These are phyloP conservation scores for Capsicum baccatum DNA, from an alignment of 257 asterid species.

Conservation along the genomic window DNA sequence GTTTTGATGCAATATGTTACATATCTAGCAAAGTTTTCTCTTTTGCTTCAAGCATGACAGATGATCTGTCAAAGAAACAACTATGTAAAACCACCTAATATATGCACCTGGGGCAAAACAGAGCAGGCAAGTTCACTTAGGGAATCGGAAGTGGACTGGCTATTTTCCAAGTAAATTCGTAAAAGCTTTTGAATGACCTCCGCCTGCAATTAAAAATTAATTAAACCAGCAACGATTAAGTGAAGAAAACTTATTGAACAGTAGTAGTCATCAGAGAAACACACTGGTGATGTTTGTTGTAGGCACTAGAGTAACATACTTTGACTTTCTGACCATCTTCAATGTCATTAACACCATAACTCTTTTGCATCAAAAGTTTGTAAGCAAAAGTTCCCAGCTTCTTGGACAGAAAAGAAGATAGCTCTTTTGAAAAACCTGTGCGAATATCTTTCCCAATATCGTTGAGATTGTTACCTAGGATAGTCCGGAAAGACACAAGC, in stretches of 20 bases:
- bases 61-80: slow-evolving; percentile 28
- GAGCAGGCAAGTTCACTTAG: slow-evolving; percentile 75
- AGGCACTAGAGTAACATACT: slow-evolving; percentile 47
- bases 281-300: slow-evolving; percentile 20
- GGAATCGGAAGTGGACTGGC: slow-evolving; percentile 65
- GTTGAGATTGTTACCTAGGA: slow-evolving; percentile 42
- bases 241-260: slow-evolving; percentile 10
- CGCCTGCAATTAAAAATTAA: slow-evolving; percentile 56
- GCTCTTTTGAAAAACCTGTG: slow-evolving; percentile 51
- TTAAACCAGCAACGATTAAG: slow-evolving; percentile 6
- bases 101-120: slow-evolving; percentile 69
- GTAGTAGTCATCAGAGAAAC: slow-evolving; percentile 16
- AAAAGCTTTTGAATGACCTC: slow-evolving; percentile 81
- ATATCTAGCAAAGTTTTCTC: not conserved
- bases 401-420: slow-evolving; percentile 57
- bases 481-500: slow-evolving; percentile 59
- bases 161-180: slow-evolving; percentile 69
- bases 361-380: slow-evolving; percentile 69
- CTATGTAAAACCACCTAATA: slow-evolving; percentile 26
- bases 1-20: not conserved
- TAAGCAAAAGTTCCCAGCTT: slow-evolving; percentile 70
- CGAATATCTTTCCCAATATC: slow-evolving; percentile 50
- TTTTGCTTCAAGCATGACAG: not conserved
- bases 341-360: slow-evolving; percentile 56
- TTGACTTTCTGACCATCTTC: slow-evolving; percentile 61